phyloP scores from a whole-genome alignment of 75 land plant genomes.

The Cryptomeria japonica region DNA sequence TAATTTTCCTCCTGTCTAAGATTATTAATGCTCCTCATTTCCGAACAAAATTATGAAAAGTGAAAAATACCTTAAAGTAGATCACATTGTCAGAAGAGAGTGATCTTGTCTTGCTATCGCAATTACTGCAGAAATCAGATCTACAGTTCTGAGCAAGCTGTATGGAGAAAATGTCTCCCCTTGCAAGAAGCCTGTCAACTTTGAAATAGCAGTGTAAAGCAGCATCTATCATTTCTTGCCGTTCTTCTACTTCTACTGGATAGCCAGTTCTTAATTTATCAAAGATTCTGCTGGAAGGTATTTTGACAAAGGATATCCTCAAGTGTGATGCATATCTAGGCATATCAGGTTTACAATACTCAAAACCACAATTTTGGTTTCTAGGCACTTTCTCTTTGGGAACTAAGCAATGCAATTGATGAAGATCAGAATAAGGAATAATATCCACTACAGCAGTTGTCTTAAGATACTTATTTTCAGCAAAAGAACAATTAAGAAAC shows the following conservation, averaged over 20 bases:
- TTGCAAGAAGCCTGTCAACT: constrained; percentile 64
- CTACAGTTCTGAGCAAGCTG: constrained; percentile 49
- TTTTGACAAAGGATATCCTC: constrained; percentile 58
- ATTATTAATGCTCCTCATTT: not conserved
- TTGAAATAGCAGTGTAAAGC: constrained; percentile 70
- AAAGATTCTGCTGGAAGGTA: constrained; percentile 56
- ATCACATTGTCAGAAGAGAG: constrained; percentile 18
- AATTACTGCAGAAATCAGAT: constrained; percentile 44
- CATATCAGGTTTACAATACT: constrained; percentile 7
- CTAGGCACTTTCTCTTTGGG: not conserved
- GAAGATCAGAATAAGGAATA: constrained; percentile 17
- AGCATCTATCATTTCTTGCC: constrained; percentile 70
- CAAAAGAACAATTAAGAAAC: constrained; percentile 12
- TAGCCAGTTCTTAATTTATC: constrained; percentile 27
- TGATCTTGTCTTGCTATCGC: constrained; percentile 17
- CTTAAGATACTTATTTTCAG: not conserved
- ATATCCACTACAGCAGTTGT: constrained; percentile 21
- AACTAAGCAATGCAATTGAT: not conserved
- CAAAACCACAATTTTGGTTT: not conserved
- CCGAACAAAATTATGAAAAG: constrained; percentile 3
- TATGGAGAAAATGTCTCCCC: constrained; percentile 73
- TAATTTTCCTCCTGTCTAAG: not conserved
- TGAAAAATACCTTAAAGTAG: constrained; percentile 56
- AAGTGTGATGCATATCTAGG: constrained; percentile 66
- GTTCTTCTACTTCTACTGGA: constrained; percentile 38